phyloP scores from a whole-genome alignment of 1,139 yeast species.

The Protomyces lactucae-debilis region DNA sequence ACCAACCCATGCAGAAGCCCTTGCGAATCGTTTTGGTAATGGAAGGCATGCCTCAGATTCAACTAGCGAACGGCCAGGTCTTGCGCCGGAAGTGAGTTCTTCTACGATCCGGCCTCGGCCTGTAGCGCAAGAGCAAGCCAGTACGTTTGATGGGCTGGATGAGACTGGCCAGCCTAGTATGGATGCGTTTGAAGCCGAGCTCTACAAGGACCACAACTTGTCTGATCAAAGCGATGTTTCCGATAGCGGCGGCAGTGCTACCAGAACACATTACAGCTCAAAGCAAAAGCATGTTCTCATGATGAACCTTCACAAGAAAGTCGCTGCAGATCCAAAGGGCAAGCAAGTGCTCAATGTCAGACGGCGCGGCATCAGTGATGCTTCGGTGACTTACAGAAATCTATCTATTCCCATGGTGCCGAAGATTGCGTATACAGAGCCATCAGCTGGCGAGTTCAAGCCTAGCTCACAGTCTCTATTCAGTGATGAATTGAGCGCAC shows the following conservation, averaged over 20 bases:
- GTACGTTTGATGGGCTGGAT: not conserved
- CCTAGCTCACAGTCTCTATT: conserved; percentile 11
- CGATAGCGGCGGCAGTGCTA: conserved; percentile 3
- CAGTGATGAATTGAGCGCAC: conserved; percentile 4
- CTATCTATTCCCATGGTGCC: not conserved
- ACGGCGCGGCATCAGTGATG: conserved; percentile 22
- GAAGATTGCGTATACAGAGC: conserved; percentile 3
- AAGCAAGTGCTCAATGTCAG: conserved; percentile 6
- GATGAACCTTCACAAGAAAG: conserved; percentile 14
- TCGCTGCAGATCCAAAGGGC: conserved; percentile 17
- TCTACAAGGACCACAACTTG: conserved; percentile 10
- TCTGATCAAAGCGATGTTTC: conserved; percentile 25
- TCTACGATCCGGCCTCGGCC: not conserved
- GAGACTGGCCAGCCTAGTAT: not conserved
- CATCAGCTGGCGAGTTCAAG: conserved; percentile 9
- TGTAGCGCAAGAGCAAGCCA: not conserved
- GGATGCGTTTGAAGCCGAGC: not conserved
- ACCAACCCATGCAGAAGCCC: not conserved
- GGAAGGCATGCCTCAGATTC: not conserved
- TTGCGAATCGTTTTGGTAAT: not conserved
- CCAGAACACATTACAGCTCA: not conserved
- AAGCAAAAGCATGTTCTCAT: conserved; percentile 14
- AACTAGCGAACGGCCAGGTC: not conserved
- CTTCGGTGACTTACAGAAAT: conserved; percentile 9
- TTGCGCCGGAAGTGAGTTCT: not conserved